A percentile compares a stretch with the other conserved stretches of the same genome.
Conservation (phyloP, 345 rosid genomes). For the Zanthoxylum bungeanum region DNA sequence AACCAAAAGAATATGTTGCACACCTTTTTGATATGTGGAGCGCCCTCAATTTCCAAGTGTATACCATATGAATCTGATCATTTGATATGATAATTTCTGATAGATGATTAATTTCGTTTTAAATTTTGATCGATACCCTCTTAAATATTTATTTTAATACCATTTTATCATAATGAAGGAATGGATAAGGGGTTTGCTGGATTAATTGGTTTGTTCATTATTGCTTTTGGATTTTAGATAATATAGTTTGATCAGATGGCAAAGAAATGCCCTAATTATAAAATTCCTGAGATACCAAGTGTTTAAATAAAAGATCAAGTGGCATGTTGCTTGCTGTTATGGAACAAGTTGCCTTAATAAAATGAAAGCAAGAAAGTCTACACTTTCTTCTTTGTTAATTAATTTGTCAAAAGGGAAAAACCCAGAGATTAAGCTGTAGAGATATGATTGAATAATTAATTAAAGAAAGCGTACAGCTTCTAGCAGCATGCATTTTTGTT, state of each 20-base stretch:
- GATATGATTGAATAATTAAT: not conserved
- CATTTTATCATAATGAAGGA: not conserved
- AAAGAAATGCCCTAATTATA: slow-evolving; percentile 15
- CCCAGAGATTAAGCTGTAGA: slow-evolving; percentile 8
- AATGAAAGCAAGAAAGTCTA: slow-evolving; percentile 24
- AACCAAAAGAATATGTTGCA: slow-evolving; percentile 13
- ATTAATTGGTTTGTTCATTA: not conserved
- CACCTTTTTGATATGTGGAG: not conserved
- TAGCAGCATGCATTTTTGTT: slow-evolving; percentile 27
- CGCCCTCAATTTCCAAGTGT: not conserved
- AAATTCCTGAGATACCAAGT: slow-evolving; percentile 1
- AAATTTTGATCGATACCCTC: not conserved
- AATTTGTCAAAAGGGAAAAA: slow-evolving; percentile 14
- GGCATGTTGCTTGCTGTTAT: no score
- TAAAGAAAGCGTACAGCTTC: not conserved
- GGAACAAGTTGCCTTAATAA: slow-evolving; percentile 34
- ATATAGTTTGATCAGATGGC: not conserved
- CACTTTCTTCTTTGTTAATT: slow-evolving; percentile 8
- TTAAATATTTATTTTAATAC: not conserved
- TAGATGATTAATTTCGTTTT: not conserved
- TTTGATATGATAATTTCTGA: not conserved
- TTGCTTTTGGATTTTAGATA: no score
- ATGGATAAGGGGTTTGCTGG: not conserved
- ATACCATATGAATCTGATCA: not conserved
- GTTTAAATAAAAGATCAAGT: not conserved